These are phyloP conservation scores for Calocybe cyanea DNA, from an alignment of 768 basidiomycete species.

Conservation along the genomic window DNA sequence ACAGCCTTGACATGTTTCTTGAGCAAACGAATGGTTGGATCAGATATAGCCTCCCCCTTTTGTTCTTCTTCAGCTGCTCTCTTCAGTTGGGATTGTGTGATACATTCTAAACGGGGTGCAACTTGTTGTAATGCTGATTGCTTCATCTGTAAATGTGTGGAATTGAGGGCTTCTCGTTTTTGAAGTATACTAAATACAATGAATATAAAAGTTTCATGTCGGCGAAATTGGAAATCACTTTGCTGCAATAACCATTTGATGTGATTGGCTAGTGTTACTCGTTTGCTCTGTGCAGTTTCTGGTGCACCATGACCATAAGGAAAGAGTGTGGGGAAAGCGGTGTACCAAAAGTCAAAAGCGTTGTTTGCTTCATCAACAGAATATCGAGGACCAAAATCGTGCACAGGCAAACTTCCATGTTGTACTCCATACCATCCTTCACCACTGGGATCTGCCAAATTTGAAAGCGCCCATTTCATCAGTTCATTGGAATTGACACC, in stretches of 20 bases:
- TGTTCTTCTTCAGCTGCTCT: constrained; percentile 33
- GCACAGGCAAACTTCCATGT: not conserved
- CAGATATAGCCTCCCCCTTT: constrained; percentile 13
- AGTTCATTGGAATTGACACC: no score
- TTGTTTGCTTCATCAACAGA: constrained; percentile 7
- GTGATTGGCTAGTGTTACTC: constrained; percentile 17
- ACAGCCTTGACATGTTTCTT: constrained; percentile 23
- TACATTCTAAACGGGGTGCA: constrained; percentile 13
- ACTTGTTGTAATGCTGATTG: constrained; percentile 19
- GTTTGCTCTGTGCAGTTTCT: not conserved
- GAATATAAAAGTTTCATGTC: constrained; percentile 25
- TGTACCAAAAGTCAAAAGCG: constrained; percentile 7
- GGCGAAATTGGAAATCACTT: constrained; percentile 24
- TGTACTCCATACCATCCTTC: no score
- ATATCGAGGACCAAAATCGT: not conserved
- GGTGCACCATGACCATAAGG: constrained; percentile 16
- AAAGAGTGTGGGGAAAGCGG: constrained; percentile 7
- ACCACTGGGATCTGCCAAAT: no score
- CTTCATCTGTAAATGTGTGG: constrained; percentile 30
- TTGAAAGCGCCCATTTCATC: no score
- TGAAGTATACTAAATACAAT: constrained; percentile 24
- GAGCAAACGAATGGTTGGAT: constrained; percentile 23
- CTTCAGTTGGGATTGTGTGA: constrained; percentile 26
- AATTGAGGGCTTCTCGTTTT: constrained; percentile 18
- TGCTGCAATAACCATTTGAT: constrained; percentile 22